Conservation (phyloP, 148 eudicot genomes). For the Cornus kousa region DNA sequence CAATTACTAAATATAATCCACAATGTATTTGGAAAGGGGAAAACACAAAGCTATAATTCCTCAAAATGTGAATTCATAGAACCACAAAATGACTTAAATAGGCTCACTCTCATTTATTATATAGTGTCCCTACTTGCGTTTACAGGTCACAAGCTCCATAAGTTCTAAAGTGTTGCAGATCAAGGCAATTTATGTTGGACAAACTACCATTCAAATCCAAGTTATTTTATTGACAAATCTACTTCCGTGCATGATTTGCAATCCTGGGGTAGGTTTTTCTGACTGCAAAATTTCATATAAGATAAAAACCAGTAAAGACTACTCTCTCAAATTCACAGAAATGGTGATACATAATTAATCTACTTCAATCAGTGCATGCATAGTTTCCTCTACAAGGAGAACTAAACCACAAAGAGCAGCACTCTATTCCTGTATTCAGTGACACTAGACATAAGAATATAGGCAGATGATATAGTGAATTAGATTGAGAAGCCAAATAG, state of each 20-base stretch:
- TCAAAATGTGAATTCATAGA: background rate
- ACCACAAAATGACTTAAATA: background rate
- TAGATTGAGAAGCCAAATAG: too few species aligned
- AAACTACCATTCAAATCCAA: too few species aligned
- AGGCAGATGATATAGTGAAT: background rate
- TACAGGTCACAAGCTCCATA: background rate
- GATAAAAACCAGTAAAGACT: background rate
- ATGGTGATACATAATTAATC: background rate
- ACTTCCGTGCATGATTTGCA: too few species aligned
- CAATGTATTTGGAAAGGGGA: too few species aligned
- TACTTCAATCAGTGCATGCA: background rate
- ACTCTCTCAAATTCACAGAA: background rate
- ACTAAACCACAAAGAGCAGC: background rate
- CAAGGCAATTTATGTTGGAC: too few species aligned
- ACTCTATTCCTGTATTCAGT: background rate
- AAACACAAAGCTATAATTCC: background rate
- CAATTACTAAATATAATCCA: background rate
- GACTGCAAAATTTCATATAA: background rate
- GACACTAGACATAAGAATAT: background rate
- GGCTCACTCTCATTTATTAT: too few species aligned
- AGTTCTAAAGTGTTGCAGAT: too few species aligned
- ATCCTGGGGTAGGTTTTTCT: background rate
- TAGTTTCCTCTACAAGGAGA: background rate
- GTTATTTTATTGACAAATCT: too few species aligned
- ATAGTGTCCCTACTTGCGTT: background rate